Evolutionary conservation across 2,329 filamentous ascomycete species (phyloP).

Genomic region (Colletotrichum shisoi): DNA sequence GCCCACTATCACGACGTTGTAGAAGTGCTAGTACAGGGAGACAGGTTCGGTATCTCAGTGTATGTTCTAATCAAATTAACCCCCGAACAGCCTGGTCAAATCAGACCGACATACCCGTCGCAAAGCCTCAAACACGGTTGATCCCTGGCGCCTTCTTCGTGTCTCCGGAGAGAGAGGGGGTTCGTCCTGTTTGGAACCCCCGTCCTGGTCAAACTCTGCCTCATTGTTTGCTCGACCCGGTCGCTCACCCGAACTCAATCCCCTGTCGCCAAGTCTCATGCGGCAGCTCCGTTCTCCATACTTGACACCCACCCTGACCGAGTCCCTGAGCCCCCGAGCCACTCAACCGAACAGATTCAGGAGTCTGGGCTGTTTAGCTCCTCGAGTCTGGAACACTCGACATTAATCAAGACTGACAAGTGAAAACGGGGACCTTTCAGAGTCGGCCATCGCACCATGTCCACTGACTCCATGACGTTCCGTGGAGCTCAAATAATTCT

Average conservation of each 20-base stretch:
- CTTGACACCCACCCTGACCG: neutral
- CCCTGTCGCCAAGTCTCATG: slow-evolving; percentile 29
- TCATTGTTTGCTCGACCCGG: slow-evolving; percentile 23
- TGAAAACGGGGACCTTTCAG: neutral
- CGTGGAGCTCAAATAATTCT: too few species aligned
- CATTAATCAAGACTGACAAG: slow-evolving; percentile 8
- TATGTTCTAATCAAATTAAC: neutral
- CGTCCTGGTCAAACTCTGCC: slow-evolving; percentile 1
- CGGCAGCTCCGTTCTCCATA: slow-evolving; percentile 16
- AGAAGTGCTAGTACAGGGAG: too few species aligned
- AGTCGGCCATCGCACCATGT: neutral
- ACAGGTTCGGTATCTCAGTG: neutral
- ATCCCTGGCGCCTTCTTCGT: slow-evolving; percentile 9
- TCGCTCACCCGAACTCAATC: slow-evolving; percentile 20
- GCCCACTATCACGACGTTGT: neutral
- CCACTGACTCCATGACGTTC: too few species aligned
- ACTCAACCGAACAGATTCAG: slow-evolving; percentile 2
- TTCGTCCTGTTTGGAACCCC: slow-evolving; percentile 27
- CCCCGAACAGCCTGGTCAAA: slow-evolving; percentile 22
- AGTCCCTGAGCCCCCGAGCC: neutral
- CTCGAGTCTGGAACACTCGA: slow-evolving; percentile 13
- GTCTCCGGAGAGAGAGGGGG: neutral
- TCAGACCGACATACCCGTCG: slow-evolving; percentile 24
- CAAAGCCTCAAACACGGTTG: slow-evolving; percentile 32
- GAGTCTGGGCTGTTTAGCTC: slow-evolving; percentile 1